A percentile compares a stretch with the other conserved stretches of the same genome.
Evolutionary conservation across 306 rosid genomes (phyloP).

Genomic region (Rubus parviflorus): DNA sequence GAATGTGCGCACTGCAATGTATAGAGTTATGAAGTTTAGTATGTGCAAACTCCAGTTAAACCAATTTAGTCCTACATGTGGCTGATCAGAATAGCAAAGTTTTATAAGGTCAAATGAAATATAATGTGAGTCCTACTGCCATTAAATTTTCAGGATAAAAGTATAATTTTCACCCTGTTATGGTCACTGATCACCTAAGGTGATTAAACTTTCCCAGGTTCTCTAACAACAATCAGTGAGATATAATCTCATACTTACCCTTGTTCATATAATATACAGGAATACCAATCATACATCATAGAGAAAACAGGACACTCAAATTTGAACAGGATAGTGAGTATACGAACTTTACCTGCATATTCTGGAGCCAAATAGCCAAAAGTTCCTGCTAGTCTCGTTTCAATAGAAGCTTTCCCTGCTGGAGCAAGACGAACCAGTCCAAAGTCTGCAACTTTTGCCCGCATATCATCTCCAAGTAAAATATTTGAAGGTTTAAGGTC

Average conservation of each 20-base stretch:
- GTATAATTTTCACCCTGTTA: background rate
- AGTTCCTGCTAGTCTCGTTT: slow-evolving; percentile 86
- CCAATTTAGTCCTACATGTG: background rate
- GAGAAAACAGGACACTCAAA: background rate
- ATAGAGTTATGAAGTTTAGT: background rate
- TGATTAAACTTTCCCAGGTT: background rate
- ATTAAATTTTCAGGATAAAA: background rate
- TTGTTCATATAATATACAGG: background rate
- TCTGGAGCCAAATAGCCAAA: slow-evolving; percentile 96
- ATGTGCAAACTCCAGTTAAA: background rate
- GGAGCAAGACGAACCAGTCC: slow-evolving; percentile 96
- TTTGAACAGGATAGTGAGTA: background rate
- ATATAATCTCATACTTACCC: background rate
- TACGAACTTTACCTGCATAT: slow-evolving; percentile 61
- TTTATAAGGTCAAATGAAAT: no score
- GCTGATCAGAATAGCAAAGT: background rate
- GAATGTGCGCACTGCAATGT: background rate
- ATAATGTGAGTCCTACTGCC: background rate
- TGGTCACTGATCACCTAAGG: background rate
- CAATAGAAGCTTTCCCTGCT: slow-evolving; percentile 75
- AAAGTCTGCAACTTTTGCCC: slow-evolving; percentile 91
- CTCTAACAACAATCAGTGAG: background rate
- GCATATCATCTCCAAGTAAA: slow-evolving; percentile 80
- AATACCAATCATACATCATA: background rate
- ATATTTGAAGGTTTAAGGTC: slow-evolving; percentile 96